Percentiles rank a stretch among this genome's conserved stretches.
Evolutionary conservation across 495 filamentous ascomycete genomes (phyloP).

Genomic region (Talaromyces thailandensis): DNA sequence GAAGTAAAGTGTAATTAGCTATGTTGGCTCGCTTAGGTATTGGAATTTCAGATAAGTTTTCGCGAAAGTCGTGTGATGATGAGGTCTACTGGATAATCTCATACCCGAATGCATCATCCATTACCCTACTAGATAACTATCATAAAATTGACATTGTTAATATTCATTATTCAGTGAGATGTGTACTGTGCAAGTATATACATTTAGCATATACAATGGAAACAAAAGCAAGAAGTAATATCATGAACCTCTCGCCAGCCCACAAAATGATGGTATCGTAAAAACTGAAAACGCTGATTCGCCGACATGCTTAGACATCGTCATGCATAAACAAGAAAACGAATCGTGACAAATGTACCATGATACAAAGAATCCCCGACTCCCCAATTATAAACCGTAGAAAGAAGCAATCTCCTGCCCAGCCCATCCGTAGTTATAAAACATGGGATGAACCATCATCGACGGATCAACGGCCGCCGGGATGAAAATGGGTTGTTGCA

Average conservation of each 20-base stretch:
- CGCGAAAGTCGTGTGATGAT: not conserved
- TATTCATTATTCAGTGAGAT: not conserved
- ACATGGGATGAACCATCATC: conserved; percentile 7
- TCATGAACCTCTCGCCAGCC: not conserved
- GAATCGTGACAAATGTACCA: not conserved
- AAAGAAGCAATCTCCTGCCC: conserved; percentile 6
- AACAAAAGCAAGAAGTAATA: not conserved
- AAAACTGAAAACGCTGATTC: conserved; percentile 1
- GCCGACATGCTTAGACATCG: not conserved
- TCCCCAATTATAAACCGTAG: conserved; percentile 4
- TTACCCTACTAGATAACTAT: not conserved
- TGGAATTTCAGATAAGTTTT: no score
- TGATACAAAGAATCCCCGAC: not conserved
- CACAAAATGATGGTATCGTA: not conserved
- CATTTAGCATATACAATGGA: not conserved
- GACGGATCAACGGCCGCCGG: not conserved
- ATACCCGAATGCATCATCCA: not conserved
- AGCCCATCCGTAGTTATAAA: conserved; percentile 4
- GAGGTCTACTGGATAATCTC: not conserved
- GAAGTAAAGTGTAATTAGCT: not conserved
- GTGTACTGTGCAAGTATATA: not conserved
- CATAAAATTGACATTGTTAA: not conserved
- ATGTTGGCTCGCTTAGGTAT: not conserved
- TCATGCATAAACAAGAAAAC: not conserved
- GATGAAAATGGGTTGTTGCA: not conserved